Evolutionary conservation across 106 monocot species (phyloP).

Genomic region (Dioscorea alata): DNA sequence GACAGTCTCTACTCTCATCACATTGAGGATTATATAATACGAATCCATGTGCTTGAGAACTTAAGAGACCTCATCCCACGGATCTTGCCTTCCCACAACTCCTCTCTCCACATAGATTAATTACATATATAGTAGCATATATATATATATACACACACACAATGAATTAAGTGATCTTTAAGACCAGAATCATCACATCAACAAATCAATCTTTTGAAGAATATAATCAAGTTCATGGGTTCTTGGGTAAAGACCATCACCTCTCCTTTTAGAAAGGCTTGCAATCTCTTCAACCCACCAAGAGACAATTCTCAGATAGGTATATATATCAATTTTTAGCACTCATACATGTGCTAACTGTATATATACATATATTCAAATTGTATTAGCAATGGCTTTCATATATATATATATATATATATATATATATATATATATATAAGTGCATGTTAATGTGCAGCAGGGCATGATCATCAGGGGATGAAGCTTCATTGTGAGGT

Average conservation of each 20-base stretch:
- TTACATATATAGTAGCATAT: no score
- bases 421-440: no score
- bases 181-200: not conserved
- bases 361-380: no score
- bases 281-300: constrained; percentile 40
- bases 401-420: no score
- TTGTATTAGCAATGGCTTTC: no score
- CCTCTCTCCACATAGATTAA: not conserved
- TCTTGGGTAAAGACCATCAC: constrained; percentile 70
- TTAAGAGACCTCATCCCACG: constrained; percentile 31
- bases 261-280: constrained; percentile 64
- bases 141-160: no score
- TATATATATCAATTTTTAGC: constrained; percentile 17
- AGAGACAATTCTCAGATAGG: constrained; percentile 23
- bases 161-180: no score
- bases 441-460: not conserved
- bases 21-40: not conserved
- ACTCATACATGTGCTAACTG: no score
- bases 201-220: not conserved
- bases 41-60: not conserved
- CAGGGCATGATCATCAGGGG: constrained; percentile 4
- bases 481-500: constrained; percentile 32
- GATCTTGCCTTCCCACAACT: constrained; percentile 43
- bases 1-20: not conserved
- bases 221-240: constrained; percentile 21